A percentile compares a stretch with the other conserved stretches of the same genome.
Conservation (phyloP, 1,139 yeast genomes). For the Nakaseomyces glabratus region DNA sequence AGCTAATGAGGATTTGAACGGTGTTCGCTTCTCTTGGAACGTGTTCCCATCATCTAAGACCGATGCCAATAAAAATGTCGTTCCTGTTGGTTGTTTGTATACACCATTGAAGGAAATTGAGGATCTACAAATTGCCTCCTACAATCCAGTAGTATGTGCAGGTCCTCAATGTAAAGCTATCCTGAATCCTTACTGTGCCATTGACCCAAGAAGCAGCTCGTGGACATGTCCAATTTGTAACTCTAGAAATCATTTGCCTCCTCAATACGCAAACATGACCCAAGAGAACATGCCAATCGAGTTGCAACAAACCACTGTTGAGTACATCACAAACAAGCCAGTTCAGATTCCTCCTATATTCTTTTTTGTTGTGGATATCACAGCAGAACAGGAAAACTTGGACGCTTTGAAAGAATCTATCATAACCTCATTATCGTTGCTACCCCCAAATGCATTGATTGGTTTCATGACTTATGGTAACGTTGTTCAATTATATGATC, state of each 20-base stretch:
- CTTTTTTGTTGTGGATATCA: constrained; percentile 80
- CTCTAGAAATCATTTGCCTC: constrained; percentile 77
- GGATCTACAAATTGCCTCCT: constrained; percentile 71
- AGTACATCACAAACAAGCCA: constrained; percentile 82
- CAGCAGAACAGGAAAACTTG: constrained; percentile 91
- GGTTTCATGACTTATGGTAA: constrained; percentile 93
- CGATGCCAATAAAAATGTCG: constrained; percentile 87
- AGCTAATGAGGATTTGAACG: constrained; percentile 77
- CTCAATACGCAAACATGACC: constrained; percentile 78
- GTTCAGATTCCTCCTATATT: constrained; percentile 93
- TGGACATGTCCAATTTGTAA: constrained; percentile 92
- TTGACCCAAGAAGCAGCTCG: constrained; percentile 70
- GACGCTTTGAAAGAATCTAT: constrained; percentile 82
- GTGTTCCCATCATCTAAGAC: constrained; percentile 78
- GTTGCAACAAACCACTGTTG: constrained; percentile 80
- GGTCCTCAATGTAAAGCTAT: constrained; percentile 73
- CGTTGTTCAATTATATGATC: constrained; percentile 88
- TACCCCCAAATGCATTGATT: constrained; percentile 89
- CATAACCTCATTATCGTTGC: constrained; percentile 66
- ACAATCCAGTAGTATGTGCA: constrained; percentile 86
- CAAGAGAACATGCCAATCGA: constrained; percentile 84
- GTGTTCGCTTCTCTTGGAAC: constrained; percentile 88
- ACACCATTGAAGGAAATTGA: constrained; percentile 81
- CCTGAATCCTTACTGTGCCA: constrained; percentile 78
- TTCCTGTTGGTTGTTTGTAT: constrained; percentile 89